Base-by-base conservation (phyloP, 805 yeast genomes). In the Teunomyces atbi region DNA sequence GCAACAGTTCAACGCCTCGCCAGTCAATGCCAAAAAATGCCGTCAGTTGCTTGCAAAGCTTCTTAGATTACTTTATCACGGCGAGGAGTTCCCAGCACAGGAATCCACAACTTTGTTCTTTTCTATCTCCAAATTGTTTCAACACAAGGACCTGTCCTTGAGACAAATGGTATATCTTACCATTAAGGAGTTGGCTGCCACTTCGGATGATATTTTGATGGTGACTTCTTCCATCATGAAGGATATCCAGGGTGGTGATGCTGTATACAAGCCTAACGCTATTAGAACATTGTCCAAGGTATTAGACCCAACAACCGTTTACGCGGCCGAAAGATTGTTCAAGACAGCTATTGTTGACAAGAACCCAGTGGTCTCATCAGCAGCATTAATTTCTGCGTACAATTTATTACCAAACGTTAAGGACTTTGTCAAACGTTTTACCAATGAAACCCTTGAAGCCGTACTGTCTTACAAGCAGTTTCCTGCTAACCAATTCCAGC, bases 211-310 rank as follows among this genome's bases (percentile, higher is more conserved):
- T 67, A 89, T 90, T 47, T 79, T 94, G 66, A 94, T 94, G 98
- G 97, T 92, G 21, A 94, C 99, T 21, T 89, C 97, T 2, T 90
- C 96, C 21, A 91, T 94, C 62, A 94, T 94, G 97, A 91, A 91
- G 70, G 99, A 94, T 70, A 89, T 94, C 45, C 97, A 95, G 70
- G 84, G 83, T 54, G 92, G 92, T 47, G 95, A 89, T 49, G 73
- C 81, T 53, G 73, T 89, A 51, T 90, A 86, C 69, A 89, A 90
- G 62, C 97, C 99, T 46, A 86, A 94, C 63, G 98, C 99, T 19
- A 86, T 94, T 52, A 83, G 99, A 66, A 86, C 98, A 0, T 77
- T 94, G 59, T 82, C 91, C 16, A 81, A 96, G 54, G 96, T 94
- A 30, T 77, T 94, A 61, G 99, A 94, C 65, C 86, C 84, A 18